Evolutionary conservation across 345 rosid genomes (phyloP).

Genomic region (Eucalyptus caleyi): DNA sequence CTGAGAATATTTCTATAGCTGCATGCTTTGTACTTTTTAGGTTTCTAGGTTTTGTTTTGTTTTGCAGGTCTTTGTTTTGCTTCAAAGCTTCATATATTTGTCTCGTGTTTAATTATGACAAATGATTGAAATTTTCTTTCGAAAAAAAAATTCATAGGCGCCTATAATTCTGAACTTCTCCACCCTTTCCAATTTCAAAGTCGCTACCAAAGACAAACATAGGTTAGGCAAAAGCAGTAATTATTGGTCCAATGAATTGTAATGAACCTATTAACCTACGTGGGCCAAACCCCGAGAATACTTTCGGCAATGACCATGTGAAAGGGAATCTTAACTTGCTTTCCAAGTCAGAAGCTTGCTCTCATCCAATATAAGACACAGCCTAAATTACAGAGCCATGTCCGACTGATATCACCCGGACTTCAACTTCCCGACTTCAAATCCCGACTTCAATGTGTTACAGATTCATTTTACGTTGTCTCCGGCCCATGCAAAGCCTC

Average conservation of each 20-base stretch:
- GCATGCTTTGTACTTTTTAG: too few species aligned
- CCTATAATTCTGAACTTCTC: background rate
- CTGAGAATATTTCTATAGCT: too few species aligned
- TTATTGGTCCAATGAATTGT: background rate
- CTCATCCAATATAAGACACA: background rate
- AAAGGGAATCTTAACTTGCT: background rate
- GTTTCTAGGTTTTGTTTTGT: too few species aligned
- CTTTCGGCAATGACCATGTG: background rate
- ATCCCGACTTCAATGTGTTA: background rate
- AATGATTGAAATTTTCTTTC: too few species aligned
- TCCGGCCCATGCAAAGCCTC: background rate
- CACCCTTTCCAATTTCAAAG: background rate
- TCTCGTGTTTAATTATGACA: too few species aligned
- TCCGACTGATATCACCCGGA: background rate
- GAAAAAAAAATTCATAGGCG: too few species aligned
- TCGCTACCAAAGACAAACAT: background rate
- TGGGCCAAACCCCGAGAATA: background rate
- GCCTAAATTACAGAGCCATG: background rate
- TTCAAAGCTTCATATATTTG: too few species aligned
- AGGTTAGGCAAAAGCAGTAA: background rate
- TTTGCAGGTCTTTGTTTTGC: too few species aligned
- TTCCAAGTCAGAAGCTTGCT: background rate
- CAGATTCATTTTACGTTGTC: background rate
- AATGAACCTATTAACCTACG: background rate
- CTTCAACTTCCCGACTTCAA: background rate